Conservation (phyloP, 169 alveolate species). For the Cryptosporidium parvum region DNA sequence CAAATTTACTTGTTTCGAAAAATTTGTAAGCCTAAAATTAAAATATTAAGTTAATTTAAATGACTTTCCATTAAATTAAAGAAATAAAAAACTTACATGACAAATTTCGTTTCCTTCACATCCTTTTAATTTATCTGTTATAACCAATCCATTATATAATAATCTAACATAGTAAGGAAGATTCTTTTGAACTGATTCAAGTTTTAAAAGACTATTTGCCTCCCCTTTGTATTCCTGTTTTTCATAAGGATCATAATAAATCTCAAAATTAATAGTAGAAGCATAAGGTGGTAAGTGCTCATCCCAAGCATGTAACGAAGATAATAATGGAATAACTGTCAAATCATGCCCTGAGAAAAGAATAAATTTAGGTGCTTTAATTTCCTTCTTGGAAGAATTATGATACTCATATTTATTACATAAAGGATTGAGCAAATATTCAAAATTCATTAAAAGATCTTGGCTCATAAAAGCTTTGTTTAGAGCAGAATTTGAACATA, state of each 20-base stretch:
- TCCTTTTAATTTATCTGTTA: slow-evolving; percentile 16
- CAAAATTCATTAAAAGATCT: background rate
- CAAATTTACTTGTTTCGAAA: slow-evolving; percentile 28
- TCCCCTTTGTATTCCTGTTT: background rate
- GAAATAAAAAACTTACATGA: slow-evolving; percentile 41
- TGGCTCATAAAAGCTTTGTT: background rate
- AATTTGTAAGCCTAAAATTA: background rate
- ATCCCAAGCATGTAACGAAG: slow-evolving; percentile 65
- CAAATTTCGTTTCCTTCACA: slow-evolving; percentile 27
- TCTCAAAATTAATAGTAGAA: slow-evolving; percentile 49
- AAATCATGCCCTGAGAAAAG: slow-evolving; percentile 64
- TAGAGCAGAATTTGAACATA: background rate
- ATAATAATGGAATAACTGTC: slow-evolving; percentile 47
- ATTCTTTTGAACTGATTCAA: background rate
- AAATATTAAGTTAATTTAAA: background rate
- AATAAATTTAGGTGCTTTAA: slow-evolving; percentile 55
- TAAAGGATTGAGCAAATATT: background rate
- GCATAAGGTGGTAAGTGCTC: slow-evolving; percentile 74
- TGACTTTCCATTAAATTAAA: background rate
- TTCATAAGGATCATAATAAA: slow-evolving; percentile 13
- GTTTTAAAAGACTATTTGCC: background rate
- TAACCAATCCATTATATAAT: slow-evolving; percentile 48
- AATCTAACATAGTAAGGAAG: slow-evolving; percentile 51
- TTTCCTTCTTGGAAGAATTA: background rate
- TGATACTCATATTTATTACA: slow-evolving; percentile 11